phyloP scores from a whole-genome alignment of 2,329 filamentous ascomycete species.

The Dothistroma septosporum region DNA sequence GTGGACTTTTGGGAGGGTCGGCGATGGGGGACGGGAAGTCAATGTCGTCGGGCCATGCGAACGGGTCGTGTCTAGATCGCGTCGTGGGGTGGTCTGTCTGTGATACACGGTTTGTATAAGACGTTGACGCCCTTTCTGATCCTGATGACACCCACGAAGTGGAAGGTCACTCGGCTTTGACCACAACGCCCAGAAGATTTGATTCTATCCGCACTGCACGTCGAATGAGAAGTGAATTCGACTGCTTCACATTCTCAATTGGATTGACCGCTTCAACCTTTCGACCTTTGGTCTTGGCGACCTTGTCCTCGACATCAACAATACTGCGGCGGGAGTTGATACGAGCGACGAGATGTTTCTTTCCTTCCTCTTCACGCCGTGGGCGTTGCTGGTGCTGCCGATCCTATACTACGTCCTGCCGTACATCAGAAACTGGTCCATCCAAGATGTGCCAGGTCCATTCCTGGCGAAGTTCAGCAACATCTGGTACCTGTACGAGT shows the following conservation, averaged over 20 bases:
- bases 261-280: background rate
- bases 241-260: background rate
- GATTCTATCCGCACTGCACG: background rate
- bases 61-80: background rate
- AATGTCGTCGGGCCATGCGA: background rate
- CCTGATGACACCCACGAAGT: background rate
- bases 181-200: background rate
- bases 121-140: background rate
- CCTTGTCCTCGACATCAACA: background rate
- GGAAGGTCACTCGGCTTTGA: background rate
- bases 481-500: constrained; percentile 68
- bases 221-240: background rate
- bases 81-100: background rate
- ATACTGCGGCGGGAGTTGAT: background rate
- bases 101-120: background rate
- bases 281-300: background rate
- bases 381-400: constrained; percentile 47
- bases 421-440: constrained; percentile 57
- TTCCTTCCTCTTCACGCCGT: constrained; percentile 43
- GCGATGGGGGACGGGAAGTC: background rate
- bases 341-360: constrained; percentile 33
- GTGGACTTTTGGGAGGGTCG: background rate
- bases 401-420: constrained; percentile 56
- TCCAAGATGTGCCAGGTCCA: constrained; percentile 55
- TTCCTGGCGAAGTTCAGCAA: constrained; percentile 67